Conservation (phyloP, 2,329 filamentous ascomycete species). For the Chaetomium globosum region DNA sequence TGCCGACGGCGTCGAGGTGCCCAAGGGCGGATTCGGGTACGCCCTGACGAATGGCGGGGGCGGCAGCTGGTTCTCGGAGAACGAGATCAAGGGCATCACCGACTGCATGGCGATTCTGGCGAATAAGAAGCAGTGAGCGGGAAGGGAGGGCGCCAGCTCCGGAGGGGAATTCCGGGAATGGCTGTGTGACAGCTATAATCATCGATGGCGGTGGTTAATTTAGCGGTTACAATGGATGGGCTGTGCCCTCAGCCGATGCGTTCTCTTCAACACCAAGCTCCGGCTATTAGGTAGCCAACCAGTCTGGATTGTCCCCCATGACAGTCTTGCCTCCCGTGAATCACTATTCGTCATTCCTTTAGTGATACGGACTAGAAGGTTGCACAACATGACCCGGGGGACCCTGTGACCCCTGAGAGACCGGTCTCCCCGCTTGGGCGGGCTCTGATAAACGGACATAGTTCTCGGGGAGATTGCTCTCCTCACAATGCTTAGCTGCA, state of each 20-base stretch:
- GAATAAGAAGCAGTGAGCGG: slow-evolving; percentile 32
- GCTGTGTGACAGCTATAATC: too few relatives aligned
- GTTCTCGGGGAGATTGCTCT: slow-evolving; percentile 44
- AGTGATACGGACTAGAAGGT: slow-evolving; percentile 11
- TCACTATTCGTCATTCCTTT: neutral
- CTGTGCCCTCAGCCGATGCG: too few relatives aligned
- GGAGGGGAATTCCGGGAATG: too few relatives aligned
- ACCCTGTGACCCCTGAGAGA: slow-evolving; percentile 6
- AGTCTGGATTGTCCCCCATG: too few relatives aligned
- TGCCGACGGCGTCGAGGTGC: slow-evolving; percentile 33
- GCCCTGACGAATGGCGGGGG: slow-evolving; percentile 46
- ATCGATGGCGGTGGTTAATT: too few relatives aligned
- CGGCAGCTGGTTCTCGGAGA: slow-evolving; percentile 48
- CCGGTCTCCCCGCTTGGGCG: neutral
- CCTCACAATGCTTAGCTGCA: slow-evolving; percentile 46
- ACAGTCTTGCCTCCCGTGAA: too few relatives aligned
- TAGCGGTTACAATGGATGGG: too few relatives aligned
- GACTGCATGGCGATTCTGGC: slow-evolving; percentile 40
- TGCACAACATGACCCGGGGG: neutral
- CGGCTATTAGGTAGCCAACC: too few relatives aligned
- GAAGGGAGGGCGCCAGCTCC: too few relatives aligned
- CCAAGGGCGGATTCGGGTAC: slow-evolving; percentile 42
- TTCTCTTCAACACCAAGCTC: too few relatives aligned
- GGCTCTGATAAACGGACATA: slow-evolving; percentile 27
- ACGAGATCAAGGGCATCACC: slow-evolving; percentile 54